A percentile compares a stretch with the other conserved stretches of the same genome.
phyloP scores from a whole-genome alignment of 768 basidiomycete species.

The Auricularia heimuer region DNA sequence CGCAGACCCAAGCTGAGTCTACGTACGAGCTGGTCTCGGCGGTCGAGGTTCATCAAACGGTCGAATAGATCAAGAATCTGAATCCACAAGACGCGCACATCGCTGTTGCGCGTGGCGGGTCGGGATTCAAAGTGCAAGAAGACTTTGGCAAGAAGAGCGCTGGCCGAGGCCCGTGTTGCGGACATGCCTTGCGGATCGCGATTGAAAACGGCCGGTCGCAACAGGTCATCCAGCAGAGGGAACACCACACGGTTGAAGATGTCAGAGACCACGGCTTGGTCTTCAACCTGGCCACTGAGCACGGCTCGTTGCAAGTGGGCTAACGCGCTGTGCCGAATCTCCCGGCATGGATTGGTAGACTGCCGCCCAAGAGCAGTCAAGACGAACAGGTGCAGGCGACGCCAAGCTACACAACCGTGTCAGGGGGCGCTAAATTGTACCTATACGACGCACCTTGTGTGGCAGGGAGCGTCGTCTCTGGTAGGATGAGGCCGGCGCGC shows the following conservation, averaged over 20 bases:
- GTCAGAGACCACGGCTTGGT: conserved; percentile 59
- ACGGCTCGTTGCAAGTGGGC: conserved; percentile 75
- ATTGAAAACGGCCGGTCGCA: conserved; percentile 71
- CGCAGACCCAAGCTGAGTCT: not conserved
- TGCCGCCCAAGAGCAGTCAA: conserved; percentile 67
- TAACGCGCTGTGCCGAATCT: conserved; percentile 74
- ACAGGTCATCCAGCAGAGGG: conserved; percentile 82
- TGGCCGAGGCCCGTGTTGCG: conserved; percentile 81
- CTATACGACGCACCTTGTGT: conserved; percentile 23
- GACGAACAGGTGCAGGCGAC: conserved; percentile 63
- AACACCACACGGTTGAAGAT: conserved; percentile 86
- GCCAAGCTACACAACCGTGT: conserved; percentile 50
- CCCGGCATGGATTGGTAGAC: conserved; percentile 72
- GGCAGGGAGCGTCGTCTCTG: conserved; percentile 22
- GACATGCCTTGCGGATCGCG: conserved; percentile 81
- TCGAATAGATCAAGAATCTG: conserved; percentile 83
- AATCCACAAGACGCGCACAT: conserved; percentile 75
- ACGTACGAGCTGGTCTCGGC: conserved; percentile 78
- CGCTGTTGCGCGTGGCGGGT: conserved; percentile 46
- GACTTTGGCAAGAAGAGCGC: conserved; percentile 85
- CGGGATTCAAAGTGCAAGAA: conserved; percentile 90
- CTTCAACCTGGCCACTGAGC: conserved; percentile 62
- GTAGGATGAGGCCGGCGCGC: conserved; percentile 49
- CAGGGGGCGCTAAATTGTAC: not conserved
- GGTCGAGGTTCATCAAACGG: conserved; percentile 77